Conservation (phyloP, 2,329 filamentous ascomycete species). For the Seiridium unicorne region DNA sequence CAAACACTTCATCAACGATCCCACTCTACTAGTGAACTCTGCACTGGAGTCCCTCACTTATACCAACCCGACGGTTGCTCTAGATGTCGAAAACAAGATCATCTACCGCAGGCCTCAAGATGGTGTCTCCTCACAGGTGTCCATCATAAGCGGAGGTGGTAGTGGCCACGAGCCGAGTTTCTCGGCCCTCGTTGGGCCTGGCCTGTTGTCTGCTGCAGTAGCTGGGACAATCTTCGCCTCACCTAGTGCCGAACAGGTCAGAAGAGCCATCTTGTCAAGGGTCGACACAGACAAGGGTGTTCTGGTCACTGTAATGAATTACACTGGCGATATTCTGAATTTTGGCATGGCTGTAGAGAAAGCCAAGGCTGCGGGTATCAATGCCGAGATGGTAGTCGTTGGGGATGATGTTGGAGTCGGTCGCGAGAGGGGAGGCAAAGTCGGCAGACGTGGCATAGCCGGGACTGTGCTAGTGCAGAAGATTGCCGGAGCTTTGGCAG, state of each 20-base stretch:
- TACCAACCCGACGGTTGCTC: constrained; percentile 79
- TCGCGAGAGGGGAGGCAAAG: constrained; percentile 79
- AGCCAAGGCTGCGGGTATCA: constrained; percentile 73
- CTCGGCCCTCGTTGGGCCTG: constrained; percentile 78
- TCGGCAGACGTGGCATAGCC: constrained; percentile 85
- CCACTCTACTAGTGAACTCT: constrained; percentile 72
- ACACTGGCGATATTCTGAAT: constrained; percentile 86
- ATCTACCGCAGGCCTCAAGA: constrained; percentile 66
- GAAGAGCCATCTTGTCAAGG: constrained; percentile 69
- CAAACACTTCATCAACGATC: constrained; percentile 90
- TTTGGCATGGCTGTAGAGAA: constrained; percentile 95
- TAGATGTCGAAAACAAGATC: constrained; percentile 80
- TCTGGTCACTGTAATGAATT: constrained; percentile 93
- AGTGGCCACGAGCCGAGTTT: constrained; percentile 90
- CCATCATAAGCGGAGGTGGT: constrained; percentile 84
- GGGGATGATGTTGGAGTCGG: constrained; percentile 92
- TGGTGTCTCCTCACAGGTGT: constrained; percentile 58
- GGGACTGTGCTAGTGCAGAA: constrained; percentile 92
- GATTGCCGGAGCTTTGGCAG: constrained; percentile 80
- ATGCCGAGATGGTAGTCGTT: constrained; percentile 87
- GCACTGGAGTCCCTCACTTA: constrained; percentile 76
- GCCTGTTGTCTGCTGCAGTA: constrained; percentile 77
- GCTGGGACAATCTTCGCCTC: constrained; percentile 86
- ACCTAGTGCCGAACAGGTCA: constrained; percentile 79
- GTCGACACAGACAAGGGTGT: constrained; percentile 74